Evolutionary conservation across 2,329 filamentous ascomycete species (phyloP).

Genomic region (Thermoascus crustaceus): DNA sequence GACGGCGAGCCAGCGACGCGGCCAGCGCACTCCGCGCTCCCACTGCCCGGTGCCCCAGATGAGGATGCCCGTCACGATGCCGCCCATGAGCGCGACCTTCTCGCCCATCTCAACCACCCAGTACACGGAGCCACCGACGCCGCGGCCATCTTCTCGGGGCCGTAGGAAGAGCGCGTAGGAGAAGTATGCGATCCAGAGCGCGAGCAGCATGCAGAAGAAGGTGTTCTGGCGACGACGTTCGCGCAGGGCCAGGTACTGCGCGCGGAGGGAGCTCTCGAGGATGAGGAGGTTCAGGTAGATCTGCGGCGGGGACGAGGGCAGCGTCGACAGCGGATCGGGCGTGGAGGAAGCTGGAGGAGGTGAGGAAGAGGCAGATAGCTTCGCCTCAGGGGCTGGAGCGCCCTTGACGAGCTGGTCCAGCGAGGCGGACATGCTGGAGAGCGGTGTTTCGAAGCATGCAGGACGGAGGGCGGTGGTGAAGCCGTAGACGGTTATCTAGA

Average conservation of each 20-base stretch:
- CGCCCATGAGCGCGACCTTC: constrained; percentile 85
- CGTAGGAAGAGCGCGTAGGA: constrained; percentile 85
- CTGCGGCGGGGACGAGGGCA: constrained; percentile 86
- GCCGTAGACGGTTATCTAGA: too few relatives aligned
- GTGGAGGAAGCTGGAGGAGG: constrained; percentile 29
- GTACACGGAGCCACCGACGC: constrained; percentile 88
- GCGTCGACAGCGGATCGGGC: constrained; percentile 65
- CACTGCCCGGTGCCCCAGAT: constrained; percentile 95
- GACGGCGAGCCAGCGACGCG: constrained; percentile 77
- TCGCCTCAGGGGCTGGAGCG: constrained; percentile 58
- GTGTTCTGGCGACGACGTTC: constrained; percentile 84
- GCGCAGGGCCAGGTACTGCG: constrained; percentile 85
- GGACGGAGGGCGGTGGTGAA: too few relatives aligned
- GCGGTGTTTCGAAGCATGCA: too few relatives aligned
- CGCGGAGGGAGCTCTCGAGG: constrained; percentile 85
- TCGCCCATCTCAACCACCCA: constrained; percentile 89
- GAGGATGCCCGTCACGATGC: constrained; percentile 74
- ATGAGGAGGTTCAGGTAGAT: constrained; percentile 98
- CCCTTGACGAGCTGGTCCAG: constrained; percentile 91
- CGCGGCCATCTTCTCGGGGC: constrained; percentile 89
- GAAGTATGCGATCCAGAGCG: constrained; percentile 74
- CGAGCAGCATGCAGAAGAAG: constrained; percentile 76
- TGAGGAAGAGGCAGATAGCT: constrained; percentile 36
- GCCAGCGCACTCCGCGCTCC: constrained; percentile 92
- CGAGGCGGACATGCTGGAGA: constrained; percentile 49